Evolutionary conservation across 2,329 filamentous ascomycete genomes (phyloP).

Genomic region (Phialemonium atrogriseum): DNA sequence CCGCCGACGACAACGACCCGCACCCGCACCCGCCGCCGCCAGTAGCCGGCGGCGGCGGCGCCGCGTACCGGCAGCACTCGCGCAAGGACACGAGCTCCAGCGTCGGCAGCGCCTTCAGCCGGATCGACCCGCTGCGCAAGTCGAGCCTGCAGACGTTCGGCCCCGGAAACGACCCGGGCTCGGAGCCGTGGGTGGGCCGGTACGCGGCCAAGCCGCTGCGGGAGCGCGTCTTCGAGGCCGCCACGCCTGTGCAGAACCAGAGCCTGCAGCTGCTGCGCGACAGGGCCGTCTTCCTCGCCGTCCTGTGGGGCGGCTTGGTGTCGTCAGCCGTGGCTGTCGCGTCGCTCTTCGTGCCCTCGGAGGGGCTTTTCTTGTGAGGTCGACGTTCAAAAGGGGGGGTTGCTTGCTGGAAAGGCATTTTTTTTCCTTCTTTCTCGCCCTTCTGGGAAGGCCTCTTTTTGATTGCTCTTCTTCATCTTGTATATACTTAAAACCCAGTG

Average conservation of each 20-base stretch:
- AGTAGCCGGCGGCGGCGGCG: too few relatives aligned
- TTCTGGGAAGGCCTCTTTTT: too few relatives aligned
- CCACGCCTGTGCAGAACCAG: slow-evolving; percentile 21
- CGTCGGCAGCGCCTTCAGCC: slow-evolving; percentile 7
- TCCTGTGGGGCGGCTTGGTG: slow-evolving; percentile 24
- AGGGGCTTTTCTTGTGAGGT: too few relatives aligned
- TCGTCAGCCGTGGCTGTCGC: slow-evolving; percentile 19
- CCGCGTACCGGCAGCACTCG: slow-evolving; percentile 7
- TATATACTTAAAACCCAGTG: too few relatives aligned
- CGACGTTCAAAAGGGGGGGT: too few relatives aligned
- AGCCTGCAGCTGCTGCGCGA: slow-evolving; percentile 24
- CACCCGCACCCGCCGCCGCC: too few relatives aligned
- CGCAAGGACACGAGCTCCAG: slow-evolving; percentile 5
- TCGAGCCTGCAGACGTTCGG: slow-evolving; percentile 24
- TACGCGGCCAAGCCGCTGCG: slow-evolving; percentile 18
- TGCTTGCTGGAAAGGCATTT: too few relatives aligned
- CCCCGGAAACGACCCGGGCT: slow-evolving; percentile 20
- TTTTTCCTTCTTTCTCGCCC: too few relatives aligned
- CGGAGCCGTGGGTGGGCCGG: slow-evolving; percentile 21
- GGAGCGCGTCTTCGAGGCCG: slow-evolving; percentile 20
- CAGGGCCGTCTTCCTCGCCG: slow-evolving; percentile 21
- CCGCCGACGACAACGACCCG: too few relatives aligned
- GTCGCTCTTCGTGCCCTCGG: slow-evolving; percentile 23
- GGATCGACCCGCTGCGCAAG: slow-evolving; percentile 17
- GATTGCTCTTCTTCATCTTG: too few relatives aligned